Evolutionary conservation across 2,329 filamentous ascomycete species (phyloP), one percentile per base, ranked within the genome.

Genomic region (Pseudogymnoascus pannorum): DNA sequence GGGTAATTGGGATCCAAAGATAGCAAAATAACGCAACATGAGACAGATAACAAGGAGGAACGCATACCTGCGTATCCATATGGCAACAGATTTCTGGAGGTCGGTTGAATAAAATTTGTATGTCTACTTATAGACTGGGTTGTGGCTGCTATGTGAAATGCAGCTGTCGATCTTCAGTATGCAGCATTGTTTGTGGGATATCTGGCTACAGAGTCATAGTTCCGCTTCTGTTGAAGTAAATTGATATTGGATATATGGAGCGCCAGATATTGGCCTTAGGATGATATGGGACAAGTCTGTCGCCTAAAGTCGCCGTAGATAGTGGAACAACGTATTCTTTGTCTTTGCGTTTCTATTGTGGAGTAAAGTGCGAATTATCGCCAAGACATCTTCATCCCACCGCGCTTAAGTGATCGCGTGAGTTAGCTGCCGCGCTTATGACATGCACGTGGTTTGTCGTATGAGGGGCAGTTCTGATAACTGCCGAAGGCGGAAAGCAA

Each of bases 351-450:
- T 51, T 51, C 48, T 54, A 54, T 33, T 54, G 48, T 54, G 48
- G 48, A 54, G 48, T 54, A 54, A 54, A 54, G 48, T 54, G 48
- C 48, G 48, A 54, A 33, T 54, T 54, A 54, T 54, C 48, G 48
- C 57, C 57, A 58, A 58, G 57, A 58, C 57, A 58, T 22, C 31
- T 58, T 58, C 57, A 58, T 38, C 57, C 57, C 57, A 38, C 48
- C 48, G 48, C 48, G 48, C 48, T 54, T 54, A 54, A 54, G 48
- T 54, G 48, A 54, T 54, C 48, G 48, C 48, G 48, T 54, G 48
- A 54, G 48, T 54, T 54, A 54, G 48, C 48, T 54, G 5, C 16
- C 48, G 48, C 48, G 48, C 48, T 54, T 54, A 54, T 54, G 16
- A 54, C 48, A 54, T 54, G 48, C 26, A 54, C 48, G 48, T 54